phyloP scores from a whole-genome alignment of 2,329 filamentous ascomycete genomes.

The Aureobasidium melanogenum region DNA sequence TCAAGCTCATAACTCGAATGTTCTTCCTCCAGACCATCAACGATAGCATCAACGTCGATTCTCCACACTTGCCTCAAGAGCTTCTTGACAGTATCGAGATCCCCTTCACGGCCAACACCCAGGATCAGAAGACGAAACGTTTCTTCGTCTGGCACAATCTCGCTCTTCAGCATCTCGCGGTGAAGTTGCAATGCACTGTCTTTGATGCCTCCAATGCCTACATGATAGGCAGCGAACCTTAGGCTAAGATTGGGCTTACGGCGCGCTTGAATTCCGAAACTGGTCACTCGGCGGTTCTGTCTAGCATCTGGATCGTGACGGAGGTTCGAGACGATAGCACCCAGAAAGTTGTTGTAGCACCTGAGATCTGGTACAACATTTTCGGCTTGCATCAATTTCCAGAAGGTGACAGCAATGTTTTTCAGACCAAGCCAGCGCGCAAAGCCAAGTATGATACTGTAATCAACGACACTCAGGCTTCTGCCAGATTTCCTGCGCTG shows the following conservation, averaged over 20 bases:
- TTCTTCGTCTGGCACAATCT: constrained; percentile 39
- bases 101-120: constrained; percentile 44
- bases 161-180: constrained; percentile 38
- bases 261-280: constrained; percentile 19
- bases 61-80: constrained; percentile 47
- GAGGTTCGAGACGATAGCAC: constrained; percentile 37
- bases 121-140: constrained; percentile 47
- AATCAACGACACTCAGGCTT: constrained; percentile 38
- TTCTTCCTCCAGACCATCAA: constrained; percentile 17
- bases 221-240: constrained; percentile 18
- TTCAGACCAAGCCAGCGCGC: constrained; percentile 40
- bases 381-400: constrained; percentile 35
- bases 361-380: constrained; percentile 35
- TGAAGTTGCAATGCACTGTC: constrained; percentile 31
- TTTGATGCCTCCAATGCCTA: constrained; percentile 24
- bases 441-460: constrained; percentile 44
- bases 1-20: neutral
- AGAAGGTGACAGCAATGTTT: constrained; percentile 36
- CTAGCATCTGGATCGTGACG: constrained; percentile 28
- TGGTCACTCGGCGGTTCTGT: constrained; percentile 32
- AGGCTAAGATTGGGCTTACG: neutral
- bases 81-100: constrained; percentile 37
- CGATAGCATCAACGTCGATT: constrained; percentile 39
- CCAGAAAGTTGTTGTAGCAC: constrained; percentile 50
- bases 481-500: constrained; percentile 30